A percentile compares a stretch with the other conserved stretches of the same genome.
These are phyloP conservation scores for Fusarium redolens DNA, from an alignment of 2,329 filamentous ascomycete species.

Conservation along the genomic window DNA sequence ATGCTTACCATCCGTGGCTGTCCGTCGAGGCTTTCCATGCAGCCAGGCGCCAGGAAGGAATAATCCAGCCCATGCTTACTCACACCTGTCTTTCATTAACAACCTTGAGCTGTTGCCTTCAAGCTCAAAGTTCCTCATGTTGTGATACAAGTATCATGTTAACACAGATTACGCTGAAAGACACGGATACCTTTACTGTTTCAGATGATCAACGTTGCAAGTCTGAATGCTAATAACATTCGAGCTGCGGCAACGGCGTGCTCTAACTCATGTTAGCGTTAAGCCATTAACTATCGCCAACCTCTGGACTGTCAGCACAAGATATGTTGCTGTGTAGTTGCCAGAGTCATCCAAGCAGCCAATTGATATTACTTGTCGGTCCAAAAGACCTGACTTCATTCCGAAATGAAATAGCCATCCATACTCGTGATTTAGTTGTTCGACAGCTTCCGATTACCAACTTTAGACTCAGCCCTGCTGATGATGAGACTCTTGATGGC, in stretches of 20 bases:
- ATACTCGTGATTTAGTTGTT: background rate
- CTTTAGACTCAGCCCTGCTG: constrained; percentile 31
- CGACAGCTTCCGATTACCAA: background rate
- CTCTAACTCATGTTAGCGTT: constrained; percentile 6
- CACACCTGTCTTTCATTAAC: constrained; percentile 11
- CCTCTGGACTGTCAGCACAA: constrained; percentile 8
- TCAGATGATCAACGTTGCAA: constrained; percentile 16
- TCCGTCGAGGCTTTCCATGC: constrained; percentile 16
- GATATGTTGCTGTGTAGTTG: constrained; percentile 3
- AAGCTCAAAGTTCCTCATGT: background rate
- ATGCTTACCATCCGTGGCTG: constrained; percentile 7
- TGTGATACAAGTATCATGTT: constrained; percentile 2
- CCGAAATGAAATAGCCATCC: constrained; percentile 14
- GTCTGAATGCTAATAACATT: background rate
- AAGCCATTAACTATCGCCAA: constrained; percentile 10
- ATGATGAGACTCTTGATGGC: background rate
- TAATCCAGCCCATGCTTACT: background rate
- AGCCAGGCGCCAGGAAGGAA: background rate
- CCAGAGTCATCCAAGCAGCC: background rate
- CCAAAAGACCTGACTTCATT: constrained; percentile 7
- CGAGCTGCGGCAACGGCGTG: constrained; percentile 28
- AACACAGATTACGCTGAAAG: background rate
- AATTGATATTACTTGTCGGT: constrained; percentile 10
- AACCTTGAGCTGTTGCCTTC: constrained; percentile 1
- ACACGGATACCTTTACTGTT: constrained; percentile 8